Evolutionary conservation across 192 early-diverging fungal genomes (phyloP).

Genomic region (Backusella luteola): DNA sequence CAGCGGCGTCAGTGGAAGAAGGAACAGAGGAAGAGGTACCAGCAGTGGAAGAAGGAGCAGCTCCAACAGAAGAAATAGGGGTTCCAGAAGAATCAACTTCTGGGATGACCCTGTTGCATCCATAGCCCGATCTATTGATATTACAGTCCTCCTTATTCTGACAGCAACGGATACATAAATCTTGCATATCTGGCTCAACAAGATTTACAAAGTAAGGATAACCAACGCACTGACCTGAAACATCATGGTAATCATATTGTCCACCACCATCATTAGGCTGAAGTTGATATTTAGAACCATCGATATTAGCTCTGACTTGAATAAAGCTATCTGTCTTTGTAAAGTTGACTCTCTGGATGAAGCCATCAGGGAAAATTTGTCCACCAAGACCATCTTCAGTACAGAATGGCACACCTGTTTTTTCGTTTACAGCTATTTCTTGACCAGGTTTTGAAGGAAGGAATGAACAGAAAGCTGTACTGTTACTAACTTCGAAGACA

Average conservation of each 20-base stretch:
- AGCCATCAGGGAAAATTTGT: slow-evolving; percentile 42
- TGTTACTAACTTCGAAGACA: slow-evolving; percentile 4
- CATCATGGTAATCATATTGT: slow-evolving; percentile 35
- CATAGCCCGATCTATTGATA: slow-evolving; percentile 32
- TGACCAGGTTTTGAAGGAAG: slow-evolving; percentile 41
- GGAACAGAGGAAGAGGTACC: not conserved
- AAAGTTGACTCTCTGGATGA: slow-evolving; percentile 44
- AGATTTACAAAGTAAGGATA: slow-evolving; percentile 36
- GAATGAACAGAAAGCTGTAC: slow-evolving; percentile 23
- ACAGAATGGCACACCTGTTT: slow-evolving; percentile 45
- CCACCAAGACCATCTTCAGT: slow-evolving; percentile 31
- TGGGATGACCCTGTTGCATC: slow-evolving; percentile 39
- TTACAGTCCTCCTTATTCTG: slow-evolving; percentile 22
- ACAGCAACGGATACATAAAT: slow-evolving; percentile 39
- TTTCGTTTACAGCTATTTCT: slow-evolving; percentile 37
- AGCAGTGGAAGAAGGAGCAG: not conserved
- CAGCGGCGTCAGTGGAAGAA: not conserved
- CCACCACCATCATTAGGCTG: slow-evolving; percentile 40
- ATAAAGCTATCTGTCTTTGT: slow-evolving; percentile 26
- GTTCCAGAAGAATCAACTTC: slow-evolving; percentile 33
- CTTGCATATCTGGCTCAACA: slow-evolving; percentile 28
- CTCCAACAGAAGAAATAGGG: not conserved
- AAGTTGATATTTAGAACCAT: slow-evolving; percentile 36
- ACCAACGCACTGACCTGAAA: slow-evolving; percentile 21
- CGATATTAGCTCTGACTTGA: slow-evolving; percentile 51